Base-by-base conservation (phyloP, 129 eudicot species). In the Helianthus tuberosus region DNA sequence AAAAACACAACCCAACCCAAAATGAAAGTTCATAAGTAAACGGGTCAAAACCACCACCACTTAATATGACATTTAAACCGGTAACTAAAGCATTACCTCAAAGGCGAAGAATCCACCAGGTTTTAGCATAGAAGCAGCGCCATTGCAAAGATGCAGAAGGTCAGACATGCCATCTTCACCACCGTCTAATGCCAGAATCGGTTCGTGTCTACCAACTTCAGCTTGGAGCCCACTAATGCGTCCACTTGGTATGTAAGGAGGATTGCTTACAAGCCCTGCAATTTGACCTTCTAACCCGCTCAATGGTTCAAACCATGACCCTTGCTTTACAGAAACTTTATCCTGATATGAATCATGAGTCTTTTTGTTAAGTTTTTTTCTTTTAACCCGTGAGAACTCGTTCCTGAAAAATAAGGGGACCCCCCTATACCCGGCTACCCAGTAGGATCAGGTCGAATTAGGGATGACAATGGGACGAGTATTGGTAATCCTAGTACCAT, bases 221-320 rank as follows among this genome's bases (percentile, higher is more conserved):
- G 90, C 94, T 80, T 94, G 99, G 43, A 94, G 82, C 16, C 93
- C 83, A 38, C 66, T 67, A 29, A 94, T 88, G 65, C 86, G 80
- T 64, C 76, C 84, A 58, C 90, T 94, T 1, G 99, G 99, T 51
- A 94, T 90, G 80, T 94, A 94, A 7, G 99, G 99, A 49, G 99
- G 99, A 82, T 94, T 94, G 80, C 99, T 90, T 15, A 94, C 97
- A 66, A 94, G 67, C 23, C 99, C 99, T 64, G 73, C 85, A 62
- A 91, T 79, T 72, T 55, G 71, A 57, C 96, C 95, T 84, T 87
- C 87, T 49, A 79, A 72, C 49, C 64, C 87, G 43, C 51, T 85
- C 61, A 94, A 77, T 16, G 99, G 97, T 44, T 91, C 93, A 63
- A 94, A 94, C 97, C 97, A 94, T 32, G 96, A 88, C 55, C 99